Base-by-base conservation (phyloP, 805 yeast species). In the Ogataea saltuana region DNA sequence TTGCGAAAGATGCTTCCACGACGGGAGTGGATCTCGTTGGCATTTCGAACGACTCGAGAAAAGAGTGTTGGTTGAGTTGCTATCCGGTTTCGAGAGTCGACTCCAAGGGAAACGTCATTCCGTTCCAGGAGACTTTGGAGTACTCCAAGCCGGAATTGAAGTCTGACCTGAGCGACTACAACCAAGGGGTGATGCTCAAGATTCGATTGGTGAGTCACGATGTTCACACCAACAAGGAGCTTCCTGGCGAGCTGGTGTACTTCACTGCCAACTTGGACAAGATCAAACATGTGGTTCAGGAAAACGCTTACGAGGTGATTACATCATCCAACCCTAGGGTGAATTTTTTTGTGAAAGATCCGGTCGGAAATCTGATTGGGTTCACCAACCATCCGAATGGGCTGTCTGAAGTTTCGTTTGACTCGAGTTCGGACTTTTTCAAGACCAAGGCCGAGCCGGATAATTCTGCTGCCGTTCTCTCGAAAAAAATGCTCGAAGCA, bases 41-140 rank as follows among this genome's bases (percentile, higher is more conserved):
- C 4, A 68, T 85, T 34, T 75, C 88, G 7, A 71, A 69, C 44
- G 88, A 83, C 50, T 83, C 90, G 1, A 56, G 82, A 38, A 75
- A 71, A 49, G 95, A 85, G 63, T 63, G 78, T 21, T 85, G 95
- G 95, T 60, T 85, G 35, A 86, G 83, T 60, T 67, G 81, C 17
- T 83, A 80, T 60, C 88, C 86, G 16, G 66, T 75, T 30, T 41
- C 58, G 1, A 49, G 54, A 34, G 13, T 54, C 12, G 56, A 53
- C 33, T 15, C 36, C 9, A 40, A 46, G 3, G 59, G 53, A 1
- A 33, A 41, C 15, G 35, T 52, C 7, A 35, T 59, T n/a, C 70
- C 70, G 20, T 64, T 68, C 30, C 80, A 76, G 48, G 64, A 61
- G 41, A 61, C 65, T 2, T 30, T 48, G 22, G 63, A 61, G 43